Conservation (phyloP, 371 early-diverging fungal species). For the Blakeslea trispora region DNA sequence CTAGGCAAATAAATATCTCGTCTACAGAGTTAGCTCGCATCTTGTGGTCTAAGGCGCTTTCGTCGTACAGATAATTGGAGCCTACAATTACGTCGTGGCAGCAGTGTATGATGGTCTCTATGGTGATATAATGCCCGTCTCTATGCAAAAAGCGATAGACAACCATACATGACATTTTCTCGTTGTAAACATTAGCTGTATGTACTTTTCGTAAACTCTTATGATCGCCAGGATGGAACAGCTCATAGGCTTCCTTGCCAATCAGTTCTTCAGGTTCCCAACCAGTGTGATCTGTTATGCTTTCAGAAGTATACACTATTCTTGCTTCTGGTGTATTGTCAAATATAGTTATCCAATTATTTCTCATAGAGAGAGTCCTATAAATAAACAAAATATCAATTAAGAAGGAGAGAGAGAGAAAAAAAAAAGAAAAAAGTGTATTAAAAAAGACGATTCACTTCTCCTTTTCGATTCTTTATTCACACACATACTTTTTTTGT, state of each 20-base stretch:
- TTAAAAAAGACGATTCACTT: too few relatives aligned
- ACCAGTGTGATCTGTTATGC: conserved; percentile 52
- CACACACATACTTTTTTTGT: too few relatives aligned
- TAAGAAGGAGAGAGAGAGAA: background rate
- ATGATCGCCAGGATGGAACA: conserved; percentile 49
- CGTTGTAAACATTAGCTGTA: conserved; percentile 44
- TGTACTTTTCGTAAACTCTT: conserved; percentile 38
- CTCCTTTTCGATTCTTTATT: too few relatives aligned
- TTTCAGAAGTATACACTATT: conserved; percentile 53
- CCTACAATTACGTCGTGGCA: conserved; percentile 39
- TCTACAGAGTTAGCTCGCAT: conserved; percentile 40
- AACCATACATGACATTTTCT: conserved; percentile 49
- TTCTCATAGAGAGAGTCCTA: conserved; percentile 16
- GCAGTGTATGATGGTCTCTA: conserved; percentile 45
- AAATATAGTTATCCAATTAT: conserved; percentile 58
- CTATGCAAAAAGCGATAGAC: conserved; percentile 34
- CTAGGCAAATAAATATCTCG: conserved; percentile 27
- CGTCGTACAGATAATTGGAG: conserved; percentile 31
- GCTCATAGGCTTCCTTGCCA: conserved; percentile 45
- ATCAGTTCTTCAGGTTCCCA: conserved; percentile 55
- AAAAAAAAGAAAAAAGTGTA: background rate
- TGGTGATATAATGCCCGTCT: conserved; percentile 28
- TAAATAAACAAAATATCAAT: too few relatives aligned
- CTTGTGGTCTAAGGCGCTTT: conserved; percentile 31
- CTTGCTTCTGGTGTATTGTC: conserved; percentile 50